Evolutionary conservation across 176 grass and related monocot species (phyloP), one percentile per base, ranked within the genome.

Genomic region (Leersia perrieri): DNA sequence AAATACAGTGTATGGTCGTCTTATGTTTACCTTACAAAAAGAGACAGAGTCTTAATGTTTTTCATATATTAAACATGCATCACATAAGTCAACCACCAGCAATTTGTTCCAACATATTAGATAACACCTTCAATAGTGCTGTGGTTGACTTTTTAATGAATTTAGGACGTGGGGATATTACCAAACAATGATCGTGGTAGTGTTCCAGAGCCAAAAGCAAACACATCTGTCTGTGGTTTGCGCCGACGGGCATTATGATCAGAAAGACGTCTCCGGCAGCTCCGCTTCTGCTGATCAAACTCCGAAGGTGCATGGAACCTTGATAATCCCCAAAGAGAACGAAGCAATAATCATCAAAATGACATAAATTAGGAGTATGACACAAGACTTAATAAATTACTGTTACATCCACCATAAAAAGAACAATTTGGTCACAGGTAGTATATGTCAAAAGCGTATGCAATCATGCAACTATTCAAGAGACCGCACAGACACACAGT

Each of bases 271-370:
- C 80, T 69, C 3, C 90, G 86, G 33, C 90, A 92, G 79, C 90
- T 92, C 75, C 90, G 73, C 64, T 92, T 92, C 64, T 92, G 83
- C 87, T 92, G 87, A 83, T 92, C 90, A 84, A 92, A 92, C 87
- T 89, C 90, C 16, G 80, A 72, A 33, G 89, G 66, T 26, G 79
- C 75, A 72, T 92, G 90, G 70, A 92, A 92, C 80, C 90, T 92
- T 83, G 11, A 81, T 64, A 40, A 77, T 5, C 23, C 18, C 33
- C 1, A 3, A 6, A 23, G 1, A 11, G 26, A 45, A 40, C 9
- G 70, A 53, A n/a, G 1, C 3, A 47, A 61, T 45, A 47, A 61
- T 45, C 28, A 60, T 31, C 25, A 74, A 34, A 47, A 72, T 45
- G 3, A 44, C 38, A 72, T 18, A 20, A 42, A 72, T n/a, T n/a